phyloP scores from a whole-genome alignment of 257 asterid genomes.

The Solanum peruvianum region DNA sequence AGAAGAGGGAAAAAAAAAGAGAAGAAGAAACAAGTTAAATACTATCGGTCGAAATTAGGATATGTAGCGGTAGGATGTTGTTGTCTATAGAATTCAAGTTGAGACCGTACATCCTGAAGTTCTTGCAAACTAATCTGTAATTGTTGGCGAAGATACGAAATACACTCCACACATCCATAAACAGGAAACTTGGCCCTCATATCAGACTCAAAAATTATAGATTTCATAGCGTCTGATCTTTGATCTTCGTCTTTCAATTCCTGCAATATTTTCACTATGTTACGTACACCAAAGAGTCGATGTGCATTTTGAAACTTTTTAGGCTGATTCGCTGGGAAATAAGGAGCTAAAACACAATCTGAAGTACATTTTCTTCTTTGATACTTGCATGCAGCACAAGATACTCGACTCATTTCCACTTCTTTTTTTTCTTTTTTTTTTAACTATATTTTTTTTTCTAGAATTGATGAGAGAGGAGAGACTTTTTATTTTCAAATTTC shows the following conservation, averaged over 20 bases:
- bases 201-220: conserved; percentile 56
- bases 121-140: conserved; percentile 15
- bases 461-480: background rate
- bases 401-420: conserved; percentile 37
- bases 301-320: conserved; percentile 51
- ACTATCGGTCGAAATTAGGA: background rate
- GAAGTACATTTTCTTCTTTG: conserved; percentile 50
- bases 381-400: conserved; percentile 77
- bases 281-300: conserved; percentile 53
- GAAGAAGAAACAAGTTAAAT: background rate
- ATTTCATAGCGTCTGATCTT: conserved; percentile 53
- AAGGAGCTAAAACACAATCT: conserved; percentile 43
- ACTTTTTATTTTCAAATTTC: too few relatives aligned
- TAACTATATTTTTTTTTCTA: background rate
- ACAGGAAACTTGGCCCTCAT: conserved; percentile 42
- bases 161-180: conserved; percentile 30
- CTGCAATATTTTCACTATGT: conserved; percentile 23
- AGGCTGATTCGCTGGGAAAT: conserved; percentile 48
- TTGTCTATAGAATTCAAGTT: conserved; percentile 12
- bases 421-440: conserved; percentile 24
- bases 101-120: conserved; percentile 4
- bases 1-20: background rate
- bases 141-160: conserved; percentile 18
- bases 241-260: conserved; percentile 4
- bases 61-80: background rate